phyloP scores from a whole-genome alignment of 1,284 basidiomycete genomes.

The Austroboletus rostrupii region DNA sequence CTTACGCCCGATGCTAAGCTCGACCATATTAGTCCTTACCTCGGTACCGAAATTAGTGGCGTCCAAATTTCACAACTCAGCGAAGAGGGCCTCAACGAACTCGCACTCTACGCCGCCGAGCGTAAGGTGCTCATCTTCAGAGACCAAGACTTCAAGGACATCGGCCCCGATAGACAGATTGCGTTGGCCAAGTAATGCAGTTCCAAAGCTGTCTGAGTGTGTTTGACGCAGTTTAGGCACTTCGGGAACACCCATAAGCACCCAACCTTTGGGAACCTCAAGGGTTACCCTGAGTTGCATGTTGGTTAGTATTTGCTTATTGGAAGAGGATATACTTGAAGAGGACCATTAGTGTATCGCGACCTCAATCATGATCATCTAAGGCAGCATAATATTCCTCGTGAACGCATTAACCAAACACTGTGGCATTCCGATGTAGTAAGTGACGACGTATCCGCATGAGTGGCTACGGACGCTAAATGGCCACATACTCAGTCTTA shows the following conservation, averaged over 20 bases:
- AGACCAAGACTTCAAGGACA: slow-evolving; percentile 45
- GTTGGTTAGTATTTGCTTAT: too few species aligned
- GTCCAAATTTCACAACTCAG: slow-evolving; percentile 55
- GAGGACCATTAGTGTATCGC: too few species aligned
- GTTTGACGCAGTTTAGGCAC: not conserved
- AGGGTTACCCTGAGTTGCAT: too few species aligned
- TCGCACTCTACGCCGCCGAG: slow-evolving; percentile 38
- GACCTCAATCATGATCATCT: too few species aligned
- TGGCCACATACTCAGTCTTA: slow-evolving; percentile 35
- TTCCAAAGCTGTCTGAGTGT: not conserved
- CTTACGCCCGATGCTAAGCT: slow-evolving; percentile 39
- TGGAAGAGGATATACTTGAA: too few species aligned
- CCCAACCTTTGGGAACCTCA: not conserved
- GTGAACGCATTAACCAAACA: too few species aligned
- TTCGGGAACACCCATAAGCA: not conserved
- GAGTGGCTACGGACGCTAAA: too few species aligned
- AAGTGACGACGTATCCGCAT: too few species aligned
- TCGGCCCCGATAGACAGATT: slow-evolving; percentile 36
- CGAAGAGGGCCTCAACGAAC: slow-evolving; percentile 31
- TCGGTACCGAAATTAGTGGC: slow-evolving; percentile 59
- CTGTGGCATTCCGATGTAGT: too few species aligned
- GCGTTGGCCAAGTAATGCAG: slow-evolving; percentile 39
- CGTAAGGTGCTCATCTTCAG: slow-evolving; percentile 48
- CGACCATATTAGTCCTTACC: slow-evolving; percentile 47
- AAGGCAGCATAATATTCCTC: too few species aligned